phyloP scores from a whole-genome alignment of 1,284 basidiomycete genomes.

The Malassezia furfur region DNA sequence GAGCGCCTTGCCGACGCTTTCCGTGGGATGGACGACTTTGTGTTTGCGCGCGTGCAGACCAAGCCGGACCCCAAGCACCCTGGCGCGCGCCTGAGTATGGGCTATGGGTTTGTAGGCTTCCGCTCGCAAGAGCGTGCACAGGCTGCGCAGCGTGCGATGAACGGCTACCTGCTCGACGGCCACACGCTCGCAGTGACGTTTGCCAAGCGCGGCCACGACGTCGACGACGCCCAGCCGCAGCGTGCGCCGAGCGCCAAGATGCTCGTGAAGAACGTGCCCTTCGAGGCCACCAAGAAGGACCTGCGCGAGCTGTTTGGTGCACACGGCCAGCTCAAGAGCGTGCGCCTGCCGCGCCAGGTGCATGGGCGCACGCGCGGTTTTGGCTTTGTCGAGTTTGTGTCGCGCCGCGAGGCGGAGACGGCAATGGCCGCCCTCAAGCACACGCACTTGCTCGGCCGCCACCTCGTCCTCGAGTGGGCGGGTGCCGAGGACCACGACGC shows the following conservation, averaged over 20 bases:
- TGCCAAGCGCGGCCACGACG: conserved; percentile 71
- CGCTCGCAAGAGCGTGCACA: conserved; percentile 63
- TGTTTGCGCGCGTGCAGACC: conserved; percentile 81
- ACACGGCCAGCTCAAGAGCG: conserved; percentile 64
- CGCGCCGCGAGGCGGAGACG: conserved; percentile 34
- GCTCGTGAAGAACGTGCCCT: conserved; percentile 93
- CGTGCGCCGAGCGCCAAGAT: conserved; percentile 50
- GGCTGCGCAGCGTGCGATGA: conserved; percentile 67
- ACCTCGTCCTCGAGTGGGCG: conserved; percentile 89
- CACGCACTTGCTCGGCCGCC: conserved; percentile 88
- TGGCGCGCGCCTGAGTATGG: conserved; percentile 64
- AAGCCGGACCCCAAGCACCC: conserved; percentile 63
- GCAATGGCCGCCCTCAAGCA: conserved; percentile 58
- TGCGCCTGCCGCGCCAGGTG: conserved; percentile 60
- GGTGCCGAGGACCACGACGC: conserved; percentile 56
- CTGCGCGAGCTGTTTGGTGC: conserved; percentile 65
- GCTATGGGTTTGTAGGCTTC: conserved; percentile 93
- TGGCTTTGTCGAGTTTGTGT: conserved; percentile 70
- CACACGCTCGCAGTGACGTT: conserved; percentile 76
- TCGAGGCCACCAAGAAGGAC: conserved; percentile 89
- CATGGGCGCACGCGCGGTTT: conserved; percentile 64
- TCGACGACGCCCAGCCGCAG: conserved; percentile 46
- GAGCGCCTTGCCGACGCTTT: conserved; percentile 64
- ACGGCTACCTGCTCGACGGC: conserved; percentile 76
- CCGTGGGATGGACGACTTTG: conserved; percentile 67